These are phyloP conservation scores for Yarrowia sp. DNA, from an alignment of 805 yeast genomes.

Conservation along the genomic window DNA sequence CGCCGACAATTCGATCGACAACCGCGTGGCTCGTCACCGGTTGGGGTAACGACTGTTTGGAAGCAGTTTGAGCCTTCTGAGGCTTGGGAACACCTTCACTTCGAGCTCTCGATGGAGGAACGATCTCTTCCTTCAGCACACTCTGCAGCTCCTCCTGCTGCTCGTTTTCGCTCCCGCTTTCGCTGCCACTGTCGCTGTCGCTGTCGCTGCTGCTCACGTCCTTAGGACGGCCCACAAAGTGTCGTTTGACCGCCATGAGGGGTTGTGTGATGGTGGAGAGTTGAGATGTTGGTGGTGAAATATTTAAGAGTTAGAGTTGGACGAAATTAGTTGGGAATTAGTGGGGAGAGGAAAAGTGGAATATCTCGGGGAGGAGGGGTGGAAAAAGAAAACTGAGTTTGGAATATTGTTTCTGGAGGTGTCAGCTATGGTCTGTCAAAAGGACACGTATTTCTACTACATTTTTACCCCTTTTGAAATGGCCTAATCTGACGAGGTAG, in stretches of 20 bases:
- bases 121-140: too few relatives aligned
- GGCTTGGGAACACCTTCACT: background rate
- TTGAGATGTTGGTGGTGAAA: too few relatives aligned
- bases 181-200: slow-evolving; percentile 13
- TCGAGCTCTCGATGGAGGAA: background rate
- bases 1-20: slow-evolving; percentile 17
- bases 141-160: background rate
- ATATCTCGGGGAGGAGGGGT: too few relatives aligned
- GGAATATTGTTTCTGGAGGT: too few relatives aligned
- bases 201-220: slow-evolving; percentile 31
- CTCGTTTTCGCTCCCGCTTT: slow-evolving; percentile 4
- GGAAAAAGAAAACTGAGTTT: too few relatives aligned
- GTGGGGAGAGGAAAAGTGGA: background rate
- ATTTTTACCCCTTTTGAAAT: too few relatives aligned
- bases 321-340: too few relatives aligned
- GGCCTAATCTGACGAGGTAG: too few relatives aligned
- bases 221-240: slow-evolving; percentile 27
- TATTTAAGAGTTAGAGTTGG: background rate
- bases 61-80: background rate
- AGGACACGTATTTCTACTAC: too few relatives aligned
- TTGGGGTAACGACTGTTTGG: background rate
- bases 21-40: slow-evolving; percentile 1
- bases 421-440: too few relatives aligned
- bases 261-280: background rate
- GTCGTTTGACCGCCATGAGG: slow-evolving; percentile 18